Base-by-base conservation (phyloP, 169 alveolate species). In the Babesia caballi region DNA sequence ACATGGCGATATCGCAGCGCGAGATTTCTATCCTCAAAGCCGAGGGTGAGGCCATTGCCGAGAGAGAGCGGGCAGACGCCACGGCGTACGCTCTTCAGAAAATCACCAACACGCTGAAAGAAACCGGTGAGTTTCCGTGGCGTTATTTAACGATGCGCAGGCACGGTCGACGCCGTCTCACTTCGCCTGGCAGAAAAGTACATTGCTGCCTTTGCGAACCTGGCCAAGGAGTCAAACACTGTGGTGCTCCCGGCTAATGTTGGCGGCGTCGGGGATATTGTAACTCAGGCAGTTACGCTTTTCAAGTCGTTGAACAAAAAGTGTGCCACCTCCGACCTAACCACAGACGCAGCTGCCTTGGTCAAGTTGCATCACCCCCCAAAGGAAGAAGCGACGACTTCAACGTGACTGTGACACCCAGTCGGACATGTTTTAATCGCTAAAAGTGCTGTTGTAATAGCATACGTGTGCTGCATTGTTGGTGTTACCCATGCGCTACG, bases 1-100 rank as follows among this genome's bases (percentile, higher is more conserved):
- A 96, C 82, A 68, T 93, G 47, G 97, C 98, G n/a, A 90, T 91
- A 76, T 98, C 97, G 19, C 82, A 91, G 57, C 92, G 93, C 68
- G 88, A 72, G 54, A 83, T 95, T 27, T 84, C 91, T 23, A 93
- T 94, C 41, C 74, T 96, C 47, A 82, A 88, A 42, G 98, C 99
- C 35, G 95, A 94, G 85, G 98, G 98, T 41, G 93, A 90, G 49
- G 92, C 96, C 19, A 85, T 89, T 46, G 94, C 95, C 27, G 83
- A 89, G 11, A 74, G 85, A 56, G 88, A 85, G 15, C 84, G 88
- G 50, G 94, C 96, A 17, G 90, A 85, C 59, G 95, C 96, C 30
- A 87, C 94, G 3, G 93, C 96, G 1, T 85, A 91, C 58, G 91
- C 93, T 41, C 84, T 92, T 11, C 68, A 85, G 32, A 84, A 69